Evolutionary conservation across 2,329 filamentous ascomycete species (phyloP).

Genomic region (Akanthomyces muscarius): DNA sequence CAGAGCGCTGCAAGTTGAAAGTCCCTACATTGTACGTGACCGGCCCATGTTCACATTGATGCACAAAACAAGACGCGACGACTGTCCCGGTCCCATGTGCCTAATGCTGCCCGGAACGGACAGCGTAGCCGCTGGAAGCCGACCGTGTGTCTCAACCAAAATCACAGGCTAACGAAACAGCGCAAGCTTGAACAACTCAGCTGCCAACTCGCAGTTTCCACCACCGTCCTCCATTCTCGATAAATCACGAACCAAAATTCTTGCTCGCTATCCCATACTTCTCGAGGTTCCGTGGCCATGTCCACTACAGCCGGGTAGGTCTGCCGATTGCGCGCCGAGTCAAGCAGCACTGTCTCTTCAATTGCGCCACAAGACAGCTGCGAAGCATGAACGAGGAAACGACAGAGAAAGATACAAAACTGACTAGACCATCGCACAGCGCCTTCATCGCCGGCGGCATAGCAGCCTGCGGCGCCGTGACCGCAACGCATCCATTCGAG

Average conservation of each 20-base stretch:
- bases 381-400: background rate
- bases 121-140: slow-evolving; percentile 1
- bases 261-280: background rate
- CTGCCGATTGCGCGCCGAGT: background rate
- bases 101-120: background rate
- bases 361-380: background rate
- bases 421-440: slow-evolving; percentile 37
- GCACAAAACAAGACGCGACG: background rate
- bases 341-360: background rate
- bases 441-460: slow-evolving; percentile 95
- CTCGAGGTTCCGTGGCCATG: slow-evolving; percentile 9
- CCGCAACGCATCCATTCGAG: slow-evolving; percentile 96
- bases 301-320: slow-evolving; percentile 16
- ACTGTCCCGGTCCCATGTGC: background rate
- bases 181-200: slow-evolving; percentile 3
- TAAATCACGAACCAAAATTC: background rate
- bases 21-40: background rate
- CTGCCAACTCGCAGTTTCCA: background rate
- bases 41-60: background rate
- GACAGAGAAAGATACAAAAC: background rate
- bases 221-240: background rate
- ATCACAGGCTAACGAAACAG: slow-evolving; percentile 10
- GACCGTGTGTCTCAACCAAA: background rate
- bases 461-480: slow-evolving; percentile 94
- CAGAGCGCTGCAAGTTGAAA: background rate